Evolutionary conservation across 1,284 basidiomycete genomes (phyloP).

Genomic region (Lentinula novae-zelandiae): DNA sequence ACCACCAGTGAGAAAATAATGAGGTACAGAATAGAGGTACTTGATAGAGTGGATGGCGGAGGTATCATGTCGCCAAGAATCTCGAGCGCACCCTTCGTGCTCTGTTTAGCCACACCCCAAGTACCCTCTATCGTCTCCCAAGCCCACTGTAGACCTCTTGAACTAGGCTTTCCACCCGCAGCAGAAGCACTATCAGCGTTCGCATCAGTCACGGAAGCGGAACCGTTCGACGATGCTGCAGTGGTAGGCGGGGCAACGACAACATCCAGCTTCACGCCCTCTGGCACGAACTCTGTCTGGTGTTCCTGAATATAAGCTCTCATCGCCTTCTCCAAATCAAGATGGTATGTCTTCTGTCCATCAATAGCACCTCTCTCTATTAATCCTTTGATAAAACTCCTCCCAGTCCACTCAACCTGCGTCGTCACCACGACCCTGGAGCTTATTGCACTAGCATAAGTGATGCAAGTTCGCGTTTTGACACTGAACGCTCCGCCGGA

Average conservation of each 20-base stretch:
- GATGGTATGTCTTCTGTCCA: constrained; percentile 91
- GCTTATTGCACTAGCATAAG: constrained; percentile 82
- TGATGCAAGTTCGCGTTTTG: constrained; percentile 93
- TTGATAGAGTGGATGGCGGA: constrained; percentile 63
- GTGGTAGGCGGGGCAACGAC: constrained; percentile 24
- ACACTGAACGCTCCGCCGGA: constrained; percentile 90
- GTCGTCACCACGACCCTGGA: constrained; percentile 86
- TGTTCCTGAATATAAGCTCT: constrained; percentile 86
- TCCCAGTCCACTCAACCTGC: constrained; percentile 93
- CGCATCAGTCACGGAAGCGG: not conserved
- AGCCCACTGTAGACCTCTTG: constrained; percentile 78
- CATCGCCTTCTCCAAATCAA: constrained; percentile 84
- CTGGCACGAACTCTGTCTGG: constrained; percentile 84
- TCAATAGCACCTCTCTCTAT: constrained; percentile 92
- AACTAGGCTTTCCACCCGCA: constrained; percentile 15
- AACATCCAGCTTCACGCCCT: constrained; percentile 59
- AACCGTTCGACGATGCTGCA: not conserved
- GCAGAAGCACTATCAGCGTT: not conserved
- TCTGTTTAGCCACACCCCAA: constrained; percentile 62
- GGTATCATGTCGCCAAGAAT: constrained; percentile 57
- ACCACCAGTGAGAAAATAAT: constrained; percentile 70
- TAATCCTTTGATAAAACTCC: constrained; percentile 97
- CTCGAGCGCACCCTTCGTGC: constrained; percentile 66
- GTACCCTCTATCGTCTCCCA: constrained; percentile 80
- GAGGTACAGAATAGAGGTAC: constrained; percentile 66